Percentiles rank a stretch among this genome's conserved stretches.
phyloP scores from a whole-genome alignment of 495 filamentous ascomycete genomes.

The Astrocystis sublimbata region DNA sequence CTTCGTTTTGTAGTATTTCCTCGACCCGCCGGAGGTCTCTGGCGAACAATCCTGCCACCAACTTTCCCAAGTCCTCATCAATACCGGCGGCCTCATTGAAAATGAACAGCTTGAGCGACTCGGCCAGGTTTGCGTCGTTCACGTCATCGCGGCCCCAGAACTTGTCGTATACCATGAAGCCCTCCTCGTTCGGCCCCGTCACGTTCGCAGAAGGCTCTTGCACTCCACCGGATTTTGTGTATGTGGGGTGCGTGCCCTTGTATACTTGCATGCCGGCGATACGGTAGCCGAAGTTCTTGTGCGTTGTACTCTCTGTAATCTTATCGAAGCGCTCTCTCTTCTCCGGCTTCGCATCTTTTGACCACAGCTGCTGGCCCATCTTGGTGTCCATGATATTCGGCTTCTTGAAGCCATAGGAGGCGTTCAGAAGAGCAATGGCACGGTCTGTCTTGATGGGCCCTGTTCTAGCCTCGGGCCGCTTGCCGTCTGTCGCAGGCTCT shows the following conservation, averaged over 20 bases:
- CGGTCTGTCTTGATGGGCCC: slow-evolving; percentile 68
- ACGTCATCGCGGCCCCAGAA: slow-evolving; percentile 75
- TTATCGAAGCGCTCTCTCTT: slow-evolving; percentile 81
- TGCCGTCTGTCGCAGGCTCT: slow-evolving; percentile 25
- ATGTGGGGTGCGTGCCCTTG: slow-evolving; percentile 51
- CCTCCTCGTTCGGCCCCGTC: slow-evolving; percentile 45
- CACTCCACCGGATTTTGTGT: background rate
- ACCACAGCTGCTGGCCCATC: slow-evolving; percentile 83
- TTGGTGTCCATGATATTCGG: slow-evolving; percentile 97
- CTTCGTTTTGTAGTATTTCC: slow-evolving; percentile 66
- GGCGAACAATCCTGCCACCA: slow-evolving; percentile 64
- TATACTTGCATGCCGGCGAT: slow-evolving; percentile 95
- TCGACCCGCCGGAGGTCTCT: slow-evolving; percentile 67
- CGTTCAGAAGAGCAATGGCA: slow-evolving; percentile 86
- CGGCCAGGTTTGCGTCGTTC: slow-evolving; percentile 65
- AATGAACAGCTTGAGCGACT: slow-evolving; percentile 76
- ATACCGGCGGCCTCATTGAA: slow-evolving; percentile 62
- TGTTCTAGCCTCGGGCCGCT: slow-evolving; percentile 42
- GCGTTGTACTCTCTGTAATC: slow-evolving; percentile 77
- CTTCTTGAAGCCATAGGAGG: slow-evolving; percentile 74
- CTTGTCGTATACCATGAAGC: slow-evolving; percentile 80
- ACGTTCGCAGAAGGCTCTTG: slow-evolving; percentile 40
- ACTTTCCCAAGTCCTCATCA: slow-evolving; percentile 50
- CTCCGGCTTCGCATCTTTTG: slow-evolving; percentile 71
- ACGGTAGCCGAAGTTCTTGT: slow-evolving; percentile 76